Base-by-base conservation (phyloP, 2,329 filamentous ascomycete genomes). In the Monilinia aucupariae region DNA sequence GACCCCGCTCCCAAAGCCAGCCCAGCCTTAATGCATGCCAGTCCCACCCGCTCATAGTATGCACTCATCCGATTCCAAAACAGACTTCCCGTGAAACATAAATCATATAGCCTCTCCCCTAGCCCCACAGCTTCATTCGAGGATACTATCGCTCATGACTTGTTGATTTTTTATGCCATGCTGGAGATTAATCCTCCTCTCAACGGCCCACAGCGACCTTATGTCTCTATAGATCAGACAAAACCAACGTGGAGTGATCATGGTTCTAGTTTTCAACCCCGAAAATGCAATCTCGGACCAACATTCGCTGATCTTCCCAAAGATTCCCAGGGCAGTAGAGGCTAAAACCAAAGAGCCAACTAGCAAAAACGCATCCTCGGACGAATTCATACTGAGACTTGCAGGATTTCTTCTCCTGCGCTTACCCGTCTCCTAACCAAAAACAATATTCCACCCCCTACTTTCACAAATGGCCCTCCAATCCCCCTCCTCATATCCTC, bases 371-470 rank as follows among this genome's bases (percentile, higher is more conserved):
- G 27, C 15, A 34, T 20, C 25, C 10, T 17, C 8, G n/a, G 8
- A 56, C 4, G n/a, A 34, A 34, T 2, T 5, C 30, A 25, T 1
- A 34, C 32, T 25, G 20, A 20, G 13, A 22, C 5, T 9, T 7
- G 20, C n/a, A 5, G 17, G 20, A 13, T 27, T 10, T 27, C 4
- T 43, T 47, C 12, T 1, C 25, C 13, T 50, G 22, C 45, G 32
- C 3, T 4, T 13, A 15, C 15, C 22, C 5, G 32, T 30, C 5
- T 25, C n/a, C 12, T 62, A 62, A 4, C 83, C 83, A 76, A 86
- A 84, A 37, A 86, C 81, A 68, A 86, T 81, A 50, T 78, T 82
- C 22, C 85, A 78, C 2, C 82, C 83, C 78, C 82, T 82, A 65
- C 85, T 82, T 63, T 78, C 74, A 68, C 82, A 83, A 20, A 86